phyloP scores from a whole-genome alignment of 2,329 filamentous ascomycete genomes.

The Elsinoe fawcettii region DNA sequence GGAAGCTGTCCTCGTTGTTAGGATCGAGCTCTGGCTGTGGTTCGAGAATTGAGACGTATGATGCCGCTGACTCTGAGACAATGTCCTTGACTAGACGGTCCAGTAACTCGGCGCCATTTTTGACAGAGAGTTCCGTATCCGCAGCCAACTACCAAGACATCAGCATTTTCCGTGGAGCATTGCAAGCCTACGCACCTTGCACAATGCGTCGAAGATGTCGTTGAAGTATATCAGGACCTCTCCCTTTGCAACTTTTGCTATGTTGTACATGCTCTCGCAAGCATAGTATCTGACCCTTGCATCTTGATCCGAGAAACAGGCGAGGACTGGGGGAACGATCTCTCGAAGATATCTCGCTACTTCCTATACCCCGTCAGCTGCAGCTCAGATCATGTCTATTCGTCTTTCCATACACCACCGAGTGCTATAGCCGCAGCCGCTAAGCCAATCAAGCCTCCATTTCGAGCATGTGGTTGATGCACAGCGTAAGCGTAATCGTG shows the following conservation, averaged over 20 bases:
- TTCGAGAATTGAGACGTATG: conserved; percentile 85
- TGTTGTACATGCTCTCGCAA: conserved; percentile 99
- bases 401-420: conserved; percentile 61
- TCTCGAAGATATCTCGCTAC: conserved; percentile 84
- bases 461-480: conserved; percentile 90
- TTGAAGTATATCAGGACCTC: conserved; percentile 98
- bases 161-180: conserved; percentile 22
- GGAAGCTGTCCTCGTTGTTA: conserved; percentile 34
- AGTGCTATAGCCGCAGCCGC: conserved; percentile 93
- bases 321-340: conserved; percentile 91
- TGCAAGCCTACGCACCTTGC: conserved; percentile 59
- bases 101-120: conserved; percentile 92
- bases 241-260: conserved; percentile 96
- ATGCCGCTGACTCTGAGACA: conserved; percentile 86
- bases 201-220: conserved; percentile 93
- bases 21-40: conserved; percentile 44
- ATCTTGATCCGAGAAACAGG: conserved; percentile 97
- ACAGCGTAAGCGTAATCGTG: conserved; percentile 97
- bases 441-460: conserved; percentile 90
- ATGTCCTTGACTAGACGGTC: conserved; percentile 95
- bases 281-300: conserved; percentile 95
- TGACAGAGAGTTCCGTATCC: conserved; percentile 92
- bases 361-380: conserved; percentile 51
- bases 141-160: conserved; percentile 63
- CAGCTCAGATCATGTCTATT: not conserved